Evolutionary conservation across 2,329 filamentous ascomycete species (phyloP).

Genomic region (Cucurbitaria berberidis): DNA sequence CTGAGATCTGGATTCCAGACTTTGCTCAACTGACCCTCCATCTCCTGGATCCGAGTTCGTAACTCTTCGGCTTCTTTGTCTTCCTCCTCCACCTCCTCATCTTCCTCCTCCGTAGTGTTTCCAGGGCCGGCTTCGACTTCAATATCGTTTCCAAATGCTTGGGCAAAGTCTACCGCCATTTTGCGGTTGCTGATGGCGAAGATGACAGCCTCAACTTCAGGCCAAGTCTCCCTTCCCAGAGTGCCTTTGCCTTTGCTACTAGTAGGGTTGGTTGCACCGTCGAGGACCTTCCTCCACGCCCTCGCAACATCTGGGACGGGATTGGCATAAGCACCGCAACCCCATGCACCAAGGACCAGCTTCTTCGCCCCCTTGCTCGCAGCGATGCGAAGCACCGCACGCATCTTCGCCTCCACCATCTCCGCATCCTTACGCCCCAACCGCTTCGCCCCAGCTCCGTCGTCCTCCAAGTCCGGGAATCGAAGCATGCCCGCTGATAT

Average conservation of each 20-base stretch:
- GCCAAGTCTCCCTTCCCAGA: slow-evolving; percentile 47
- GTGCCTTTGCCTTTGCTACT: slow-evolving; percentile 26
- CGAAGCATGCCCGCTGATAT: slow-evolving; percentile 65
- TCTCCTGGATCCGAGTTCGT: slow-evolving; percentile 41
- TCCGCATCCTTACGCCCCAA: slow-evolving; percentile 57
- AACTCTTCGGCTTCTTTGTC: slow-evolving; percentile 38
- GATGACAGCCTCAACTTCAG: slow-evolving; percentile 58
- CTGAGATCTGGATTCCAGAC: slow-evolving; percentile 47
- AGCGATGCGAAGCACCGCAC: slow-evolving; percentile 60
- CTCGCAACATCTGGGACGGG: slow-evolving; percentile 64
- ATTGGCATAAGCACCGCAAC: slow-evolving; percentile 69
- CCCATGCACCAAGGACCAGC: slow-evolving; percentile 68
- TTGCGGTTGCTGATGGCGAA: slow-evolving; percentile 64
- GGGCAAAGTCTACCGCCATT: slow-evolving; percentile 60
- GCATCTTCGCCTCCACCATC: slow-evolving; percentile 62
- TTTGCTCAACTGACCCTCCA: slow-evolving; percentile 42
- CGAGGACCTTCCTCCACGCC: slow-evolving; percentile 57
- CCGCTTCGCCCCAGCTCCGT: slow-evolving; percentile 48
- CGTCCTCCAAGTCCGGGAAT: slow-evolving; percentile 58
- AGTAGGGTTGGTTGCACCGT: slow-evolving; percentile 22
- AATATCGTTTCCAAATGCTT: slow-evolving; percentile 54
- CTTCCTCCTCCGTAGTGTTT: slow-evolving; percentile 46
- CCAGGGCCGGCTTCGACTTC: slow-evolving; percentile 48
- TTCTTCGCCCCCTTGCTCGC: slow-evolving; percentile 53
- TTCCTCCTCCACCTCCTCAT: slow-evolving; percentile 31